Conservation (phyloP, 495 filamentous ascomycete genomes). For the Parathielavia appendiculata region DNA sequence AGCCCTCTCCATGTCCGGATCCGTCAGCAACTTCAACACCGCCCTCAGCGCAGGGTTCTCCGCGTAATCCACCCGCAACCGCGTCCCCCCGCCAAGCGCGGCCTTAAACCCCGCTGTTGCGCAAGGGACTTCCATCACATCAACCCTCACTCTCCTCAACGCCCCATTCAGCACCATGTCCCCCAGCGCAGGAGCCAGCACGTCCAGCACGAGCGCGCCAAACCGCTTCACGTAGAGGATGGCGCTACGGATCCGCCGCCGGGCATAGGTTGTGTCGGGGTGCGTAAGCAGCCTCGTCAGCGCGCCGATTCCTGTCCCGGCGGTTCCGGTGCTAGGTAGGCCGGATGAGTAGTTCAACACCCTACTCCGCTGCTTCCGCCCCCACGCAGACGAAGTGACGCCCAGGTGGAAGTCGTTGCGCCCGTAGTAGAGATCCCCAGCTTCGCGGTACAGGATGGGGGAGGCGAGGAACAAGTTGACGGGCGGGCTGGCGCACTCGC, state of each 20-base stretch:
- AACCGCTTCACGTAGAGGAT: conserved; percentile 28
- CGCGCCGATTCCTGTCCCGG: not conserved
- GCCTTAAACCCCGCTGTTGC: not conserved
- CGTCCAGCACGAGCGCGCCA: conserved; percentile 22
- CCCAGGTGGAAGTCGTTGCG: conserved; percentile 32
- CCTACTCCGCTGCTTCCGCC: not conserved
- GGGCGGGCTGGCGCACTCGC: conserved; percentile 12
- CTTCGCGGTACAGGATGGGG: conserved; percentile 31
- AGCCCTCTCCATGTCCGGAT: conserved; percentile 29
- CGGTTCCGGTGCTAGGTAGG: not conserved
- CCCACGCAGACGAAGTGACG: conserved; percentile 21
- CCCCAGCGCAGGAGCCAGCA: not conserved
- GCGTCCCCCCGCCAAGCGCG: not conserved
- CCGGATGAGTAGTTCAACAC: no score
- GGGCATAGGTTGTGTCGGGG: conserved; percentile 8
- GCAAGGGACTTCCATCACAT: conserved; percentile 19
- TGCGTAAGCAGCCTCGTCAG: conserved; percentile 2
- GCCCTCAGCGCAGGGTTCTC: conserved; percentile 27
- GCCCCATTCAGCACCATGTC: conserved; percentile 32
- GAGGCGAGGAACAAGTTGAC: conserved; percentile 33
- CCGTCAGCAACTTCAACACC: conserved; percentile 29
- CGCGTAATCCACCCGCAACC: conserved; percentile 6
- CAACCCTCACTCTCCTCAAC: conserved; percentile 26
- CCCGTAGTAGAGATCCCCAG: conserved; percentile 33
- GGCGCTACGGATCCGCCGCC: conserved; percentile 28